These are phyloP conservation scores for Epichloe aotearoae DNA, from an alignment of 2,329 filamentous ascomycete genomes.

Conservation along the genomic window DNA sequence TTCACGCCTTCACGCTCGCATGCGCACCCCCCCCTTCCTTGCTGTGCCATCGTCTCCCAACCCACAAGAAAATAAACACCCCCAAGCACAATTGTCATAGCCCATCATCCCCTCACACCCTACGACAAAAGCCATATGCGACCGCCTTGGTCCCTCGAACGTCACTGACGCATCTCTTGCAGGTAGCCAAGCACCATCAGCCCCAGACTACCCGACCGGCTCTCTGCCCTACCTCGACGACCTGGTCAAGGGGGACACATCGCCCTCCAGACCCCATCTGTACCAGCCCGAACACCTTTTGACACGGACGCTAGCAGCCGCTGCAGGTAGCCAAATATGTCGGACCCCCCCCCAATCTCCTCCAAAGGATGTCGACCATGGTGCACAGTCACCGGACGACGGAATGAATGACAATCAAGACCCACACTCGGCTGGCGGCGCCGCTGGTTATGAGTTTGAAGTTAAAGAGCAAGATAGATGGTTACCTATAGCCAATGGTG, in stretches of 20 bases:
- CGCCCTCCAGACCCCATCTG: conserved; percentile 35
- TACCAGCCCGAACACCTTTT: conserved; percentile 43
- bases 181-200: conserved; percentile 31
- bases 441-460: conserved; percentile 77
- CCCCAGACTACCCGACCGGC: conserved; percentile 17
- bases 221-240: conserved; percentile 38
- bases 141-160: conserved; percentile 16
- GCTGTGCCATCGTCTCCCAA: conserved; percentile 9
- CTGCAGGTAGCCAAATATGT: conserved; percentile 79
- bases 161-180: conserved; percentile 40
- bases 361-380: conserved; percentile 89
- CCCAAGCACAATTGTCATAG: conserved; percentile 7
- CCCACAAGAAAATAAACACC: conserved; percentile 4
- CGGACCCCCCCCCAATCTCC: conserved; percentile 69
- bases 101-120: conserved; percentile 5
- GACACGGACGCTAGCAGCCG: conserved; percentile 48
- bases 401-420: conserved; percentile 85
- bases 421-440: conserved; percentile 55
- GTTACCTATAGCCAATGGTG: conserved; percentile 99
- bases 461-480: conserved; percentile 99
- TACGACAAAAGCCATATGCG: conserved; percentile 16
- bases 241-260: conserved; percentile 46
- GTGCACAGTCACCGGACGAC: conserved; percentile 85
- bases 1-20: neutral
- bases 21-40: conserved; percentile 3